Percentiles rank a stretch among this genome's conserved stretches.
phyloP scores from a whole-genome alignment of 768 basidiomycete species.

The Calvatia gigantea region DNA sequence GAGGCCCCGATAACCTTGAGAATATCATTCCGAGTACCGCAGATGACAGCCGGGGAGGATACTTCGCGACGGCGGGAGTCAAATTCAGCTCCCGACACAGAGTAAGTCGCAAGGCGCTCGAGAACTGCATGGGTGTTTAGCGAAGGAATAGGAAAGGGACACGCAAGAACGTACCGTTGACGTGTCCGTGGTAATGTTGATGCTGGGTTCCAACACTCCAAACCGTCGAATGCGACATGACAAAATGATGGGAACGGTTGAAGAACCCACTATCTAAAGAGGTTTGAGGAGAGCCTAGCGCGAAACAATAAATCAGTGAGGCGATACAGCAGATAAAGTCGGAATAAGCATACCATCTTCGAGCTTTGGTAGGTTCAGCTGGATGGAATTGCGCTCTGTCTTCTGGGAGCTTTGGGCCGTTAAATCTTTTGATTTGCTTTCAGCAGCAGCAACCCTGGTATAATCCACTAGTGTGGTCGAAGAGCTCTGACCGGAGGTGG shows the following conservation, averaged over 20 bases:
- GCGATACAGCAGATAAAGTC: no score
- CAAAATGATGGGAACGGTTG: neutral
- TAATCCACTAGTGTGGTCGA: neutral
- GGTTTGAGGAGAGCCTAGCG: neutral
- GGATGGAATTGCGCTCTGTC: neutral
- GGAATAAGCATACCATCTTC: neutral
- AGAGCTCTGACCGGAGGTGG: neutral
- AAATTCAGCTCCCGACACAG: neutral
- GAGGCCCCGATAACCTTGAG: neutral
- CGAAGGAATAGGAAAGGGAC: no score
- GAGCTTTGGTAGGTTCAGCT: neutral
- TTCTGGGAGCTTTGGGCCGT: neutral
- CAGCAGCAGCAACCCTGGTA: neutral
- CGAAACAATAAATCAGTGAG: neutral
- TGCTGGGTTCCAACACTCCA: slow-evolving; percentile 6
- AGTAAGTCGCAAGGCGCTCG: neutral
- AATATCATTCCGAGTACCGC: neutral
- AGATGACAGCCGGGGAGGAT: slow-evolving; percentile 2
- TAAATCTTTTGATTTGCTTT: neutral
- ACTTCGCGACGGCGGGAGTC: neutral
- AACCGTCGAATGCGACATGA: neutral
- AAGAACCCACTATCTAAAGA: no score
- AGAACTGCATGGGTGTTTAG: neutral
- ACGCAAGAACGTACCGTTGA: neutral
- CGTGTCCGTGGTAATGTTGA: neutral